Percentiles rank a stretch among this genome's conserved stretches.
Evolutionary conservation across 2,329 filamentous ascomycete species (phyloP).

Genomic region (Colletotrichum eremochloae): DNA sequence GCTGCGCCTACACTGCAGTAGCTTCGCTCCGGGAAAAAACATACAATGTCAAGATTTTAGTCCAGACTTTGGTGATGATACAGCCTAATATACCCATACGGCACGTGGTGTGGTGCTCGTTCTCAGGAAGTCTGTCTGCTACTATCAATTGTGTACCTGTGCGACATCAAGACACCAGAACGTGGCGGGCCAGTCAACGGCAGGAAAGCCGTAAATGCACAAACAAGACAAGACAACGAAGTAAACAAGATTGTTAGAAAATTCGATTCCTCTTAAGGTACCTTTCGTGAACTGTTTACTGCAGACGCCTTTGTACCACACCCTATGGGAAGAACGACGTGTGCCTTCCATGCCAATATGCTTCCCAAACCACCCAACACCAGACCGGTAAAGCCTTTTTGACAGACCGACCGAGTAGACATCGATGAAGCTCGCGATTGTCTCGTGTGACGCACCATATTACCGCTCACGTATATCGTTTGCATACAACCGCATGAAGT

Average conservation of each 20-base stretch:
- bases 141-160: too few species aligned
- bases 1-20: too few species aligned
- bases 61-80: too few species aligned
- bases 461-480: conserved; percentile 9
- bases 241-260: neutral
- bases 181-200: too few species aligned
- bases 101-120: too few species aligned
- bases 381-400: conserved; percentile 1
- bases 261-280: neutral
- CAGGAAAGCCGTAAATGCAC: neutral
- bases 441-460: neutral
- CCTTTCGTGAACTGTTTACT: conserved; percentile 5
- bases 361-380: conserved; percentile 19
- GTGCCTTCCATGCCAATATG: conserved; percentile 28
- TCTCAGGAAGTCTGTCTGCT: too few species aligned
- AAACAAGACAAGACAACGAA: neutral
- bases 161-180: too few species aligned
- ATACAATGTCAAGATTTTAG: too few species aligned
- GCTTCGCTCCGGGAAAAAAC: too few species aligned
- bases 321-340: conserved; percentile 1
- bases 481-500: neutral
- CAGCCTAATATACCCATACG: too few species aligned
- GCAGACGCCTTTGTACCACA: neutral
- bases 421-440: neutral
- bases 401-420: conserved; percentile 10